These are phyloP conservation scores for Phytophthora ramorum DNA, from an alignment of 352 stramenopile genomes.

Conservation along the genomic window DNA sequence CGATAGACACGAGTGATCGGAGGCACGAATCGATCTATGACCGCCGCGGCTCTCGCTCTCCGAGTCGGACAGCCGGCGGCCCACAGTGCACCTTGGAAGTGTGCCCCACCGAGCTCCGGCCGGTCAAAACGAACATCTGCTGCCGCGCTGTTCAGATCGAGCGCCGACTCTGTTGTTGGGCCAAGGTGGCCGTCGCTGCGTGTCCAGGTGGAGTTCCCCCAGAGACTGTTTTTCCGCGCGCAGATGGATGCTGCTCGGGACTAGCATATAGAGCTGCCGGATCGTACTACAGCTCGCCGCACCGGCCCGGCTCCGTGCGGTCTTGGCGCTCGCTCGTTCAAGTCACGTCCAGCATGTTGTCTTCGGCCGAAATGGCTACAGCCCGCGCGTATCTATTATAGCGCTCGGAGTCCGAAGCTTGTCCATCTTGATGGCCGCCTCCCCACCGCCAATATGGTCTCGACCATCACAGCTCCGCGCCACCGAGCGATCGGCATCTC, in stretches of 20 bases:
- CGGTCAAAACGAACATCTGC: conserved; percentile 19
- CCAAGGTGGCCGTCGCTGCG: not conserved
- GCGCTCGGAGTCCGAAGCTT: not conserved
- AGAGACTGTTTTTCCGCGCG: not conserved
- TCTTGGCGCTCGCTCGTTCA: conserved; percentile 14
- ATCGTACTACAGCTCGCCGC: not conserved
- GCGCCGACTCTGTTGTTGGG: not conserved
- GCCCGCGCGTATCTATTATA: not conserved
- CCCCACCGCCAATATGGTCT: conserved; percentile 12
- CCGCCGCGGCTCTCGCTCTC: not conserved
- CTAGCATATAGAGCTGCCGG: not conserved
- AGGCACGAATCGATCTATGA: conserved; percentile 23
- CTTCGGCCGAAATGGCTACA: not conserved
- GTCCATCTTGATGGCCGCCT: conserved; percentile 3
- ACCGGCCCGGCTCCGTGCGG: conserved; percentile 10
- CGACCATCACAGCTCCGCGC: conserved; percentile 11
- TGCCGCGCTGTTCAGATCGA: not conserved
- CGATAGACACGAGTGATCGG: conserved; percentile 27
- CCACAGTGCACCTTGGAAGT: conserved; percentile 21
- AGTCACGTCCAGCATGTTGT: conserved; percentile 12
- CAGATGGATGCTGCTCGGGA: conserved; percentile 16
- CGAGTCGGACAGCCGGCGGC: not conserved
- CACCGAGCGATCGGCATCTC: not conserved
- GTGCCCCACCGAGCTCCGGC: conserved; percentile 1
- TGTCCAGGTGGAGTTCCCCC: not conserved